phyloP scores from a whole-genome alignment of 2,329 filamentous ascomycete species.

The Chaetomium sp. region DNA sequence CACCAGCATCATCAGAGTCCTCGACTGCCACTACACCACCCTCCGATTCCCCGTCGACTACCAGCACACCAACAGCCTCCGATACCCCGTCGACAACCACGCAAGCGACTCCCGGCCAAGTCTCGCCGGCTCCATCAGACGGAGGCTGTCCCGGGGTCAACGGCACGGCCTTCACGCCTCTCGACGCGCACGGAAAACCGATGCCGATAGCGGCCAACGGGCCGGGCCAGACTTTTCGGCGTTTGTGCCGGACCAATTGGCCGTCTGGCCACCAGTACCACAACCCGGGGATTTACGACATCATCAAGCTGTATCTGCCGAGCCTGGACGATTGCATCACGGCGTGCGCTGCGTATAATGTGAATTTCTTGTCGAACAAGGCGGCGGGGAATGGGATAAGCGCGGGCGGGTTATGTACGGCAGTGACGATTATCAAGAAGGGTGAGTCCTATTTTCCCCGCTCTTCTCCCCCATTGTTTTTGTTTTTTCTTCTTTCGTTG shows the following conservation, averaged over 20 bases:
- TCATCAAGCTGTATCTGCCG: constrained; percentile 19
- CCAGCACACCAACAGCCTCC: too few relatives aligned
- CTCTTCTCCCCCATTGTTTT: too few relatives aligned
- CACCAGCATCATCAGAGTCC: not conserved
- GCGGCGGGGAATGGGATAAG: not conserved
- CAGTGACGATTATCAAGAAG: constrained; percentile 16
- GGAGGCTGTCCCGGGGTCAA: constrained; percentile 19
- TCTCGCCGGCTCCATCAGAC: constrained; percentile 13
- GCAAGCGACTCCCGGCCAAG: constrained; percentile 1
- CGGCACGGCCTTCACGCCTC: constrained; percentile 15
- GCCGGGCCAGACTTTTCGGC: constrained; percentile 10
- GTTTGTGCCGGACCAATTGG: constrained; percentile 20
- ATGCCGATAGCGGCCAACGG: not conserved
- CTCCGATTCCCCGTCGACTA: too few relatives aligned
- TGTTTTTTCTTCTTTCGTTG: not conserved
- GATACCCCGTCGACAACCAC: not conserved
- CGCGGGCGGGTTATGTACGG: not conserved
- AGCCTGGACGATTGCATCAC: constrained; percentile 20
- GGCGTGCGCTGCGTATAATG: constrained; percentile 18
- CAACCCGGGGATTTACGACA: constrained; percentile 17
- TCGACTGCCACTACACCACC: not conserved
- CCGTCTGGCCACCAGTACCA: constrained; percentile 11
- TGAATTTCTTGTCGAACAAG: not conserved
- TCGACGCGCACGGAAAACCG: constrained; percentile 3
- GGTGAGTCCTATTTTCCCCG: constrained; percentile 2